These are phyloP conservation scores for Corylus avellana DNA, from an alignment of 306 rosid species.

Conservation along the genomic window DNA sequence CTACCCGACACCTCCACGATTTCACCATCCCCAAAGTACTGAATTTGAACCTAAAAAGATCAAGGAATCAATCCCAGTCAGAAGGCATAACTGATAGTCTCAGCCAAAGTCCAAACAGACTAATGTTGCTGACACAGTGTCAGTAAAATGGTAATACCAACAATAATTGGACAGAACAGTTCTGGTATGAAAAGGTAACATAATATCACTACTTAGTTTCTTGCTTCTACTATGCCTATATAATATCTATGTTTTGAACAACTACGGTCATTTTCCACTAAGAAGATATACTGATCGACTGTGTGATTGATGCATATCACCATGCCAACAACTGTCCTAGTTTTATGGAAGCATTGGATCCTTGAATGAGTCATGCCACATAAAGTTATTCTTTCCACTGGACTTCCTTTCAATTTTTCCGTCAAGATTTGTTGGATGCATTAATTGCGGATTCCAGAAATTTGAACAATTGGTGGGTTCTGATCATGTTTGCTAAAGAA, in stretches of 20 bases:
- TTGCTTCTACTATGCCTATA: neutral
- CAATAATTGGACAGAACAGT: neutral
- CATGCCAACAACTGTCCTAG: slow-evolving; percentile 10
- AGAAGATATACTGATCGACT: slow-evolving; percentile 12
- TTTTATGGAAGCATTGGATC: neutral
- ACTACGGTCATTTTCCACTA: neutral
- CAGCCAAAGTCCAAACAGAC: neutral
- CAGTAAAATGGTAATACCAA: neutral
- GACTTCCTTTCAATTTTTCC: slow-evolving; percentile 5
- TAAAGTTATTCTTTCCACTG: slow-evolving; percentile 19
- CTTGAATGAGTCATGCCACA: neutral
- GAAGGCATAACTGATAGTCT: slow-evolving; percentile 13
- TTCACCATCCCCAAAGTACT: slow-evolving; percentile 67
- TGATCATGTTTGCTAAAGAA: neutral
- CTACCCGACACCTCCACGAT: slow-evolving; percentile 89
- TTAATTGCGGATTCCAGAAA: slow-evolving; percentile 1
- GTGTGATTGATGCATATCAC: neutral
- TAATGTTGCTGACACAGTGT: neutral
- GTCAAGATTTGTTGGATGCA: slow-evolving; percentile 9
- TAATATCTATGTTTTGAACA: neutral
- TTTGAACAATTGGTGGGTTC: neutral
- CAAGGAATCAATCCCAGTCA: slow-evolving; percentile 30
- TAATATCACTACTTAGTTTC: neutral
- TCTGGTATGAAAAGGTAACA: neutral
- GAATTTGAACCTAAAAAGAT: slow-evolving; percentile 66